These are phyloP conservation scores for Neocallimastix lanati DNA, from an alignment of 192 early-diverging fungal species.

Conservation along the genomic window DNA sequence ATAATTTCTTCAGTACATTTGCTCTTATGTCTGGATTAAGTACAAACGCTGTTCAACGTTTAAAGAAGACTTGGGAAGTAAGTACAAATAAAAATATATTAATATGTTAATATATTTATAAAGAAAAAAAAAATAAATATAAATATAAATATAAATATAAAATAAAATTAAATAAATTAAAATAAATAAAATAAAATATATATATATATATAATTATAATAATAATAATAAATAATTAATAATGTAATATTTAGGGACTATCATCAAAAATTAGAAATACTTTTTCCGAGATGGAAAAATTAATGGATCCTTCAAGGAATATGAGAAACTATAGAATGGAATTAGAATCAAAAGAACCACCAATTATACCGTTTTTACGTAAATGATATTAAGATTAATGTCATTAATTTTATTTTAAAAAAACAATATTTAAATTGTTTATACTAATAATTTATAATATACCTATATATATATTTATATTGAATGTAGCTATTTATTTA, in stretches of 20 bases:
- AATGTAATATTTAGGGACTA: slow-evolving; percentile 7
- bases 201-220: neutral
- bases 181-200: neutral
- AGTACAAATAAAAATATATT: too few species aligned
- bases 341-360: slow-evolving; percentile 16
- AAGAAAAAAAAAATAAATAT: too few species aligned
- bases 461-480: too few species aligned
- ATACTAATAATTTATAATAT: too few species aligned
- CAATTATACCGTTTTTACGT: slow-evolving; percentile 47
- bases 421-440: too few species aligned
- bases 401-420: too few species aligned
- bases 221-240: too few species aligned
- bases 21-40: slow-evolving; percentile 32
- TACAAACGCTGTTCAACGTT: slow-evolving; percentile 23
- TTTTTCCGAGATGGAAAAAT: slow-evolving; percentile 26
- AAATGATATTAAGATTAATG: slow-evolving; percentile 3
- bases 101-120: too few species aligned
- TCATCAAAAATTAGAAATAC: slow-evolving; percentile 22
- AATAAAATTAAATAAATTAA: neutral
- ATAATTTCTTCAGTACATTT: slow-evolving; percentile 41
- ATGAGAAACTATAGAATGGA: slow-evolving; percentile 37
- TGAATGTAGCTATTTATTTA: slow-evolving; percentile 27
- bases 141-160: too few species aligned
- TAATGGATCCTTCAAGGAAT: slow-evolving; percentile 35
- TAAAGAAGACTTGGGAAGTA: slow-evolving; percentile 48